Conservation (phyloP, 192 early-diverging fungal genomes). For the Entomortierella parvispora region DNA sequence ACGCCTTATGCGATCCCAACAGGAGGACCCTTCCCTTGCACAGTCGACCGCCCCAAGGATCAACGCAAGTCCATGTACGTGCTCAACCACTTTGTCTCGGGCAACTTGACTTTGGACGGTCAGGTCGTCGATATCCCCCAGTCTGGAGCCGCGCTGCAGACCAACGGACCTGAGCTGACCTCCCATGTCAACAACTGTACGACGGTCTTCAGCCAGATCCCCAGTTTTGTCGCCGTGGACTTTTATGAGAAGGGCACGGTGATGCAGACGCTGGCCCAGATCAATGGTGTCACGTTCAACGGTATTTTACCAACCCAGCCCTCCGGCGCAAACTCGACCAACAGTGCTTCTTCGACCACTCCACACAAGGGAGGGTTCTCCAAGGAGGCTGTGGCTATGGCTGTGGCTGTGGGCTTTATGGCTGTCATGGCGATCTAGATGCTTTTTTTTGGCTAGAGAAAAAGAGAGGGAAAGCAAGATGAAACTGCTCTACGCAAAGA, state of each 20-base stretch:
- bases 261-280: slow-evolving; percentile 57
- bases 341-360: not conserved
- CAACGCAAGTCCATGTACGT: slow-evolving; percentile 66
- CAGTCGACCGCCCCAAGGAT: slow-evolving; percentile 62
- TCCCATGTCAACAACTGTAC: slow-evolving; percentile 67
- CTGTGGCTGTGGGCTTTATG: not conserved
- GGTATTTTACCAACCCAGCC: slow-evolving; percentile 34
- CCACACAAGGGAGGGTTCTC: not conserved
- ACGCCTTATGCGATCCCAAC: slow-evolving; percentile 70
- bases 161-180: slow-evolving; percentile 66
- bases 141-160: slow-evolving; percentile 55
- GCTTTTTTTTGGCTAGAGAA: not conserved
- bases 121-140: slow-evolving; percentile 61
- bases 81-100: slow-evolving; percentile 81
- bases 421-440: not conserved
- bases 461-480: not conserved
- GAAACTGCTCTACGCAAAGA: no score
- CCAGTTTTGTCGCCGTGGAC: slow-evolving; percentile 80
- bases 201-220: slow-evolving; percentile 56
- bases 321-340: not conserved
- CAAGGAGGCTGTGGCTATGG: not conserved
- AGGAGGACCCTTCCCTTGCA: slow-evolving; percentile 64
- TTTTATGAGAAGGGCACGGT: slow-evolving; percentile 74
- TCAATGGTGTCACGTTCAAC: slow-evolving; percentile 62
- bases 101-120: slow-evolving; percentile 41